A percentile compares a stretch with the other conserved stretches of the same genome.
Conservation (phyloP, 1,284 basidiomycete species). For the Phenoliferia sp. region DNA sequence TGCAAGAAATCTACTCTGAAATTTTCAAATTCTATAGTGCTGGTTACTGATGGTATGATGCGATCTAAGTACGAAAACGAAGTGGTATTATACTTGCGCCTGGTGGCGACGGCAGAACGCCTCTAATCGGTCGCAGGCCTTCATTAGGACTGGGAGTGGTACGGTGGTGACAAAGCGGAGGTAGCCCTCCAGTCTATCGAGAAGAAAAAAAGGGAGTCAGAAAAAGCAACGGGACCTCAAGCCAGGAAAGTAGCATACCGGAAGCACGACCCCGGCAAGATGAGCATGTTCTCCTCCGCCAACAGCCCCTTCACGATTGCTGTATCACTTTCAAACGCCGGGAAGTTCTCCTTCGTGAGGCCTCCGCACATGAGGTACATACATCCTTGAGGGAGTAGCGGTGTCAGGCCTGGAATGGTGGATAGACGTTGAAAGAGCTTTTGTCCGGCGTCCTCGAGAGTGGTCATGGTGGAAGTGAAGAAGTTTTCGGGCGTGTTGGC, state of each 20-base stretch:
- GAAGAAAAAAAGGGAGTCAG: background rate
- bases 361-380: slow-evolving; percentile 32
- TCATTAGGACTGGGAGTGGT: slow-evolving; percentile 38
- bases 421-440: slow-evolving; percentile 35
- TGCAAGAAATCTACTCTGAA: no score
- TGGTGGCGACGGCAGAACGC: slow-evolving; percentile 39
- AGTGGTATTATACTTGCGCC: no score
- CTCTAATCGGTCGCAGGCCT: slow-evolving; percentile 39
- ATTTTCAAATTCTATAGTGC: no score
- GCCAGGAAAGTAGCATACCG: slow-evolving; percentile 3
- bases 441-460: slow-evolving; percentile 37
- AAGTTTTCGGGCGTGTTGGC: slow-evolving; percentile 38
- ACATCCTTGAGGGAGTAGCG: slow-evolving; percentile 39
- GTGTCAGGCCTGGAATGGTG: slow-evolving; percentile 38
- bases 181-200: slow-evolving; percentile 35
- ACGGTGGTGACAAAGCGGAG: slow-evolving; percentile 42
- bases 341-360: slow-evolving; percentile 36
- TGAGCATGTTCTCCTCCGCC: slow-evolving; percentile 41
- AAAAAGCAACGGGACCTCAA: background rate
- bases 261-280: slow-evolving; percentile 42
- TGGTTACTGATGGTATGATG: no score
- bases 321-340: slow-evolving; percentile 28
- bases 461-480: slow-evolving; percentile 39
- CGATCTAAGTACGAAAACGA: no score
- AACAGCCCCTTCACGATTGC: slow-evolving; percentile 41